Evolutionary conservation across 2,329 filamentous ascomycete genomes (phyloP), one percentile per base, ranked within the genome.

Genomic region (Neofusicoccum umdonicola): DNA sequence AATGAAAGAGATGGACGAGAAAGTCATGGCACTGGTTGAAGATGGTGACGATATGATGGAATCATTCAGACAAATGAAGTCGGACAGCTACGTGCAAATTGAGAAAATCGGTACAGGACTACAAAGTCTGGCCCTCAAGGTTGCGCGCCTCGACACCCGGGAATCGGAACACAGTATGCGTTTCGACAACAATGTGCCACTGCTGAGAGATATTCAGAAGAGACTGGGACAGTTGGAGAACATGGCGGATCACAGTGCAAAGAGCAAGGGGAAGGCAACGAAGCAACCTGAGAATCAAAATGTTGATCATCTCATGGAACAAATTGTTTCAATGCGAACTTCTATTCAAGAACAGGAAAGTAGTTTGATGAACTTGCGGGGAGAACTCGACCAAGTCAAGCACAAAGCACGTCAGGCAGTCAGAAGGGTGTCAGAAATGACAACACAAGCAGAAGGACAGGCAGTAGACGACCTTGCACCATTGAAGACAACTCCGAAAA

Each of bases 111-210:
- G 13, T 45, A 27, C 37, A 42, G 62, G 60, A 34, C 35, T 31
- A 51, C 35, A 56, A 57, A 22, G 37, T 5, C 34, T 69, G 13
- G 48, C 62, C 13, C 48, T 50, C 50, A 69, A 51, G 47, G 41
- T 70, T 22, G 47, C 17, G 11, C 54, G 22, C 9, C 13, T 65
- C 19, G 63, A 65, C 19, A n/a, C 34, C 2, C 12, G 35, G n/a
- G 58, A 62, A 35, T 42, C 31, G n/a, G 54, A 65, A 7, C 54
- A 51, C 39, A 44, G n/a, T 8, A 60, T 19, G 13, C 41, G 56
- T 1, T 35, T 60, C 31, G 19, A 60, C 35, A 60, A 31, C 17
- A 60, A 47, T 9, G 42, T 45, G n/a, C 42, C 31, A 3, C 8
- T 63, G 34, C 41, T 63, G 15, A 37, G 45, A 37, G 50, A 44